A percentile compares a stretch with the other conserved stretches of the same genome.
Evolutionary conservation across 1,284 basidiomycete species (phyloP).

Genomic region (Vanrija sp.): DNA sequence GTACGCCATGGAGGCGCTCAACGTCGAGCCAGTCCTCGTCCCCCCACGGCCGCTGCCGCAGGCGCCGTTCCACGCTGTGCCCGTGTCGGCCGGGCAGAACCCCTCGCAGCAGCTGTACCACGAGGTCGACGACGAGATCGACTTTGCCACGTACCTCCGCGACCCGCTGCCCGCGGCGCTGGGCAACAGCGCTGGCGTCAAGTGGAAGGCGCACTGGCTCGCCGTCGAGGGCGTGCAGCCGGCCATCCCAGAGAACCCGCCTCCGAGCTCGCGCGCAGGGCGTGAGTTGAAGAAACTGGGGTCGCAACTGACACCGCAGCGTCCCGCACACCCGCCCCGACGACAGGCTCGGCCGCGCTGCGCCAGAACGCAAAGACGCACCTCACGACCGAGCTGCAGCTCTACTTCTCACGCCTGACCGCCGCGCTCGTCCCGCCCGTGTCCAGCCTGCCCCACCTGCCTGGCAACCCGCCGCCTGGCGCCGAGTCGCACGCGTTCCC

Average conservation of each 20-base stretch:
- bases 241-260: slow-evolving; percentile 92
- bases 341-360: slow-evolving; percentile 40
- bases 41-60: slow-evolving; percentile 51
- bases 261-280: slow-evolving; percentile 48
- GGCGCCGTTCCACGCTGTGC: slow-evolving; percentile 60
- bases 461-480: slow-evolving; percentile 18
- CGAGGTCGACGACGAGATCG: slow-evolving; percentile 89
- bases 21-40: slow-evolving; percentile 65
- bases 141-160: slow-evolving; percentile 83
- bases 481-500: slow-evolving; percentile 24
- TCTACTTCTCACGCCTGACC: slow-evolving; percentile 91
- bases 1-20: slow-evolving; percentile 84
- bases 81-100: slow-evolving; percentile 35
- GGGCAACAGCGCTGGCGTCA: slow-evolving; percentile 41
- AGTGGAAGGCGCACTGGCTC: slow-evolving; percentile 80
- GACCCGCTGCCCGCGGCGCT: slow-evolving; percentile 38
- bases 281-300: slow-evolving; percentile 18
- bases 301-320: slow-evolving; percentile 18
- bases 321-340: slow-evolving; percentile 24
- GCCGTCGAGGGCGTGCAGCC: slow-evolving; percentile 98
- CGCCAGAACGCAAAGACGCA: slow-evolving; percentile 71
- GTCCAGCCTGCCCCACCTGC: slow-evolving; percentile 46
- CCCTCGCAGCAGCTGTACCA: slow-evolving; percentile 67
- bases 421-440: slow-evolving; percentile 67
- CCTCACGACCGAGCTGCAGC: slow-evolving; percentile 86